Base-by-base conservation (phyloP, 2,329 filamentous ascomycete species). In the Paraconiothyrium sp. region DNA sequence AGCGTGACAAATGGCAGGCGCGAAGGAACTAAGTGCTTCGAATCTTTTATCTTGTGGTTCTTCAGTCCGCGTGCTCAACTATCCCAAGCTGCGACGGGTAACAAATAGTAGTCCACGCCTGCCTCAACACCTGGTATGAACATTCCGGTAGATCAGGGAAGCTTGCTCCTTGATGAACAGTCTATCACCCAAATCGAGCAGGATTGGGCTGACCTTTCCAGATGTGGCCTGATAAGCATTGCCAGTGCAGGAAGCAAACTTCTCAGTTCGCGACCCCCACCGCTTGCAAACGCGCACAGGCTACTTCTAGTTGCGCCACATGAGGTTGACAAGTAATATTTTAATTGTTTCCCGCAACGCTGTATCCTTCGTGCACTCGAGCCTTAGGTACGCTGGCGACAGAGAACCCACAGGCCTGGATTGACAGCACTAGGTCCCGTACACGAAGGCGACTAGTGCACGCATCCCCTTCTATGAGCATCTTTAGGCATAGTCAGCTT, bases 401-500 rank as follows among this genome's bases (percentile, higher is more conserved):
- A 49, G 14, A 37, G 27, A 20, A 47, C 30, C 47, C 30, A 22
- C n/a, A 27, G 27, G 9, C 24, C 44, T 56, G 57, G 61, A 44
- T 49, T 61, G 62, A 54, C 59, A 51, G 54, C 39, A 27, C 27
- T 61, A 59, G 67, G 61, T 48, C 39, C 37, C 41, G 50, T 51
- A 64, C 63, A 59, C 54, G 61, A 49, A 60, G 52, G 46, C 49
- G 58, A 60, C 65, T 68, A 59, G 61, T 66, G 61, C 58, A 37
- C 35, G 32, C 37, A 48, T 39, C 24, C 48, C 46, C 46, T 52
- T 54, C 39, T 61, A 54, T 13, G 27, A 10, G 46, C 35, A 41
- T 24, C 30, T 32, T 44, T 49, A 22, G 56, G 37, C 54, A 24
- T 48, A 13, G 32, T 24, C 22, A 24, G 35, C 30, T 34, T 43